phyloP scores from a whole-genome alignment of 169 alveolate genomes.

The Eimeria zaria region DNA sequence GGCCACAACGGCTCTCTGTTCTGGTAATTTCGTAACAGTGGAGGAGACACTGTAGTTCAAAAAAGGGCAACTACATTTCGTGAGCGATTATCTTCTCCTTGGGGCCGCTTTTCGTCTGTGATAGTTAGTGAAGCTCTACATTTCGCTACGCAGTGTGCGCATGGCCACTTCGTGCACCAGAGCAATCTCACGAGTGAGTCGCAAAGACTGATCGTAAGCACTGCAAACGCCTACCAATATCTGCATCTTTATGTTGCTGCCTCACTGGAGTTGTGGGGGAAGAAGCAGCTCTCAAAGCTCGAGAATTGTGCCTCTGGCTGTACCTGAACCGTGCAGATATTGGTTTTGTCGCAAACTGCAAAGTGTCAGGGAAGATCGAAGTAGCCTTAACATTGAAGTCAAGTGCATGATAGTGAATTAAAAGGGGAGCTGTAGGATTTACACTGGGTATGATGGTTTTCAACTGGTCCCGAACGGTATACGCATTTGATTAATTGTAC shows the following conservation, averaged over 20 bases:
- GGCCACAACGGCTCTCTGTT: background rate
- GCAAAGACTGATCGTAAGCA: too few relatives aligned
- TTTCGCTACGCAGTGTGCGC: background rate
- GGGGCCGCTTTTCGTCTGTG: background rate
- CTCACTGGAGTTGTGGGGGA: background rate
- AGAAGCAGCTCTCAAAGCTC: background rate
- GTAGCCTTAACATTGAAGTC: background rate
- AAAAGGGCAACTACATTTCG: background rate
- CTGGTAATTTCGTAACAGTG: background rate
- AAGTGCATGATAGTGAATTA: background rate
- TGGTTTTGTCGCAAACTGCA: background rate
- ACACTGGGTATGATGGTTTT: background rate
- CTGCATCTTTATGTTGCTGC: too few relatives aligned
- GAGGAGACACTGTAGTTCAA: background rate
- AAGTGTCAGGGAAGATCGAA: background rate
- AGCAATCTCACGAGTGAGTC: too few relatives aligned
- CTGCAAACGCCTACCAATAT: too few relatives aligned
- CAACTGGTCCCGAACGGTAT: background rate
- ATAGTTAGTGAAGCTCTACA: background rate
- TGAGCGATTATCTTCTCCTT: background rate
- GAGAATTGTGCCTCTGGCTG: background rate
- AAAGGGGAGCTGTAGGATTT: background rate
- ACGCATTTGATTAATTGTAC: background rate
- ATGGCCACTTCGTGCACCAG: too few relatives aligned
- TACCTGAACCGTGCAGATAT: background rate